phyloP scores from a whole-genome alignment of 805 yeast genomes.

The Ascoidea tarda region DNA sequence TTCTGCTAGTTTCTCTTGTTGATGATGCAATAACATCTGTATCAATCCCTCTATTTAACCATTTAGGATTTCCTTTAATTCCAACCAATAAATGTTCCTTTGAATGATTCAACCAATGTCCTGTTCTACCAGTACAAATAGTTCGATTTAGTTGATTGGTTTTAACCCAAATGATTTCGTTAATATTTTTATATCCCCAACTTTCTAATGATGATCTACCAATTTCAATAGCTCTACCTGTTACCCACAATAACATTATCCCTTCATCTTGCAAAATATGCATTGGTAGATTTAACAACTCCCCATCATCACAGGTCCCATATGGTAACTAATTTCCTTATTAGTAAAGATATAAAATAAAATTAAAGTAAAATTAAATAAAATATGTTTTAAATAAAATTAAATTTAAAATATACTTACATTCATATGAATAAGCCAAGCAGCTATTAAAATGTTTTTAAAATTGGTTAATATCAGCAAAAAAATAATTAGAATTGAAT shows the following conservation, averaged over 20 bases:
- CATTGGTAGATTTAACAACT: slow-evolving; percentile 52
- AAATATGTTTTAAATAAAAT: not conserved
- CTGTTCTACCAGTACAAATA: slow-evolving; percentile 90
- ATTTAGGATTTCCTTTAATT: slow-evolving; percentile 61
- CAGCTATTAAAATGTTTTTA: slow-evolving; percentile 24
- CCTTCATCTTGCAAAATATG: slow-evolving; percentile 72
- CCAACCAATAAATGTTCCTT: slow-evolving; percentile 87
- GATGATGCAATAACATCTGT: slow-evolving; percentile 67
- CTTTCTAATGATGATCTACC: slow-evolving; percentile 63
- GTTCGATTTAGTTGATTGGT: slow-evolving; percentile 80
- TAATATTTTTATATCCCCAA: slow-evolving; percentile 74
- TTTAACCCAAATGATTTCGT: slow-evolving; percentile 85
- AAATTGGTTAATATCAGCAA: not conserved
- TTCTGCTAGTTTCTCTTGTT: slow-evolving; percentile 79
- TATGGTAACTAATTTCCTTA: slow-evolving; percentile 30
- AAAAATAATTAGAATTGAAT: too few relatives aligned
- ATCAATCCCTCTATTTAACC: slow-evolving; percentile 58
- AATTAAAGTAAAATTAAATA: not conserved
- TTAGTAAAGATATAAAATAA: not conserved
- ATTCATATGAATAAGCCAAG: slow-evolving; percentile 94
- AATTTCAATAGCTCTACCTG: slow-evolving; percentile 83
- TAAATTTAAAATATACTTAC: slow-evolving; percentile 11
- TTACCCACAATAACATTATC: slow-evolving; percentile 77
- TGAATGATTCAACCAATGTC: slow-evolving; percentile 94
- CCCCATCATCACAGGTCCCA: slow-evolving; percentile 68